Evolutionary conservation across 345 rosid species (phyloP), one percentile per base, ranked within the genome.

Genomic region (Nephelium lappaceum): DNA sequence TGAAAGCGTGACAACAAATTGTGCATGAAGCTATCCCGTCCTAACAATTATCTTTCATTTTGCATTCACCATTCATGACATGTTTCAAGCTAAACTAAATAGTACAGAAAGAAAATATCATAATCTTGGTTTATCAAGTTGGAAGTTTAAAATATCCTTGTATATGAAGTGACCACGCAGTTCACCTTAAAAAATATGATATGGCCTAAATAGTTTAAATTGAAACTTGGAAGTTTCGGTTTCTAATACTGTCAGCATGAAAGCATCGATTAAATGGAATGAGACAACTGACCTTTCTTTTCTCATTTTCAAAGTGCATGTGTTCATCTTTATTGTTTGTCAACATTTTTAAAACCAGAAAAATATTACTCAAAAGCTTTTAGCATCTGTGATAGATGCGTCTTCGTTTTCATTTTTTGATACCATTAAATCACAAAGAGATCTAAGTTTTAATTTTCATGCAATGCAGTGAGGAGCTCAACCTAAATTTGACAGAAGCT

Each of bases 401-500:
- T 73, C 45, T 83, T 74, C 57, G 5, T 36, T 62, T 62, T 73
- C 25, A 43, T 42, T 78, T 53, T 23, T 31, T 38, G 61, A 7
- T 64, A 12, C 19, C 67, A 60, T 36, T 57, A 58, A 43, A 38
- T 76, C 19, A 47, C 25, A 60, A 72, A 31, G 49, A 39, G 67
- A 63, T 51, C 67, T 63, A 39, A 67, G 47, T 78, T 67, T 25
- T 36, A 41, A 58, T 79, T 55, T 53, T 19, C 64, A 18, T 83
- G 78, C 10, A 69, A 67, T 90, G 92, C 93, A 93, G 98, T 77
- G 98, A 93, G 90, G 97, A 91, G 79, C 88, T 95, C 87, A 73
- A 67, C 83, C 85, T 93, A 72, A 95, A 95, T 85, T 85, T 95
- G 87, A 92, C 91, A 51, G 99, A 95, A 82, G 99, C 99, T 84